Base-by-base conservation (phyloP, 768 basidiomycete species). In the Sistotremastrum niveocremeum region DNA sequence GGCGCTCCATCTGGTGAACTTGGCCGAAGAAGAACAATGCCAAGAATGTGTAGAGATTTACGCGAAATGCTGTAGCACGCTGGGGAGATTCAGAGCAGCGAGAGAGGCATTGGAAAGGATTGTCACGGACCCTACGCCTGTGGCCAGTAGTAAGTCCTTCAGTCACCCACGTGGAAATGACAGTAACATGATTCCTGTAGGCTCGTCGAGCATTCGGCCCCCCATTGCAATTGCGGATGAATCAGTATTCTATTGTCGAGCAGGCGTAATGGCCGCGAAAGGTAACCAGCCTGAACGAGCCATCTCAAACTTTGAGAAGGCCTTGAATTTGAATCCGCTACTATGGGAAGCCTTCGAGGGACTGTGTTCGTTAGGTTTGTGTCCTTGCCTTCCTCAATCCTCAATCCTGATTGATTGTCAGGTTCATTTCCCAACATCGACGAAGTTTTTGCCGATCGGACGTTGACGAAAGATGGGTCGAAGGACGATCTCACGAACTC, bases 281-380 rank as follows among this genome's bases (percentile, higher is more conserved):
- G 86, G 82, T 42, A 87, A 89, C 60, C 71, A 84, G 48, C 73
- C 73, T 3, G 79, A 82, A 45, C 74, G 76, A 52, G 90, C 90
- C n/a, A 66, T 71, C 29, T 56, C 64, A 45, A 81, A 78, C 56
- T 93, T 83, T 60, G 70, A 71, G 40, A 74, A 79, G 48, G 84
- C 88, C 30, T 68, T 95, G 49, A 60, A 67, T 9, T 59, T 79
- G 41, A 81, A 88, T 57, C 85, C 87, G 33, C 74, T 86, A 59
- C 63, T 91, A 45, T 94, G 89, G 89, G 90, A 95, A 60, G 90
- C 90, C 4, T 84, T 90, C 55, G 86, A 90, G 57, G 89, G 86
- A 0, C 61, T 95, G 34, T 94, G 90, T 59, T 63, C 72, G 32
- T 64, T 87, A 39, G 90, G 91, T 84, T 55, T 44, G 69, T 64